Conservation (phyloP, 495 filamentous ascomycete genomes). For the Coniosporium apollinis region DNA sequence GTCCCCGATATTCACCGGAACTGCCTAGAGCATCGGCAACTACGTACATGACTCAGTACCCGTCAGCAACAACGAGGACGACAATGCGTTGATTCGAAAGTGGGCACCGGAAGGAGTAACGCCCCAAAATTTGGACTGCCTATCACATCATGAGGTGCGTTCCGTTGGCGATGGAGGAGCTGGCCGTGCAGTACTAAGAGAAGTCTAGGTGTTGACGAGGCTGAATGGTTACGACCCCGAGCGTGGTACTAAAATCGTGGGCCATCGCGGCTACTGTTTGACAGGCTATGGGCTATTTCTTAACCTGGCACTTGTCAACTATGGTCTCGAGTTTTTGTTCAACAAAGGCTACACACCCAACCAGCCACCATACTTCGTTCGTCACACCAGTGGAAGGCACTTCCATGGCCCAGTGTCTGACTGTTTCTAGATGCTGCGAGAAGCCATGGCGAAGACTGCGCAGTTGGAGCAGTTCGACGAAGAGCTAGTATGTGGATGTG, state of each 20-base stretch:
- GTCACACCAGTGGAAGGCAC: too few species aligned
- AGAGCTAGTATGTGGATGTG: too few species aligned
- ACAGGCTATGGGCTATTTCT: slow-evolving; percentile 85
- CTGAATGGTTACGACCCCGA: slow-evolving; percentile 90
- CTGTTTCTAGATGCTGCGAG: slow-evolving; percentile 91
- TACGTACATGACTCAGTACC: slow-evolving; percentile 86
- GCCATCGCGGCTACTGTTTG: slow-evolving; percentile 88
- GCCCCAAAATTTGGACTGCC: slow-evolving; percentile 50
- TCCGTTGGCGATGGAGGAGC: too few species aligned
- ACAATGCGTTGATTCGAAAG: slow-evolving; percentile 57
- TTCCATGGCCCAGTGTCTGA: too few species aligned
- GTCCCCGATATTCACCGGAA: too few species aligned
- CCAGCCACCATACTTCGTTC: slow-evolving; percentile 85
- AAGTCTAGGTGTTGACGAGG: too few species aligned
- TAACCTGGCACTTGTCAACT: slow-evolving; percentile 82
- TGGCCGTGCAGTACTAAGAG: too few species aligned
- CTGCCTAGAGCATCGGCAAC: slow-evolving; percentile 79
- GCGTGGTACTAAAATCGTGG: slow-evolving; percentile 84
- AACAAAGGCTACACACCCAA: slow-evolving; percentile 66
- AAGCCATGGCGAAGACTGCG: slow-evolving; percentile 97
- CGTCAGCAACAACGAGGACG: slow-evolving; percentile 81
- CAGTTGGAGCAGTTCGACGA: slow-evolving; percentile 97
- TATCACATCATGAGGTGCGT: slow-evolving; percentile 94
- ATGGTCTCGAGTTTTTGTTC: slow-evolving; percentile 76
- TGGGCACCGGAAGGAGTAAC: slow-evolving; percentile 63